A percentile compares a stretch with the other conserved stretches of the same genome.
Evolutionary conservation across 192 early-diverging fungal genomes (phyloP).

Genomic region (Coemansia reversa): DNA sequence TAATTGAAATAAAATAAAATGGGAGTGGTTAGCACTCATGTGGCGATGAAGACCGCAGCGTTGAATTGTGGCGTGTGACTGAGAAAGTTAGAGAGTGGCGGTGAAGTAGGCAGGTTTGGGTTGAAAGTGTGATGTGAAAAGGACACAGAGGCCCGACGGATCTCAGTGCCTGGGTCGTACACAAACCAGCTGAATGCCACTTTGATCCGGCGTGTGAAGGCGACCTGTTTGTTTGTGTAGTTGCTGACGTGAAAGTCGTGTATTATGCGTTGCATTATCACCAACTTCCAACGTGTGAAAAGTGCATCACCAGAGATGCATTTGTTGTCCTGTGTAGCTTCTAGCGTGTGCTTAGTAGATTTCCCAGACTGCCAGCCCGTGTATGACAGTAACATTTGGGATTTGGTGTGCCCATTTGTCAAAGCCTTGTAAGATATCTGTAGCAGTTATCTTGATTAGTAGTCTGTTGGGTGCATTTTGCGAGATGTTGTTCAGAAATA

Average conservation of each 20-base stretch:
- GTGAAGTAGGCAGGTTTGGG: background rate
- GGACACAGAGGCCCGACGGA: background rate
- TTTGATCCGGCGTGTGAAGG: background rate
- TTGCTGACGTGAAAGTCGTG: background rate
- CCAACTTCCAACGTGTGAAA: background rate
- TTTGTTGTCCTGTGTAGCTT: background rate
- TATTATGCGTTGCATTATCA: background rate
- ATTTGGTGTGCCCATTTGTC: background rate
- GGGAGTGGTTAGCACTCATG: no score
- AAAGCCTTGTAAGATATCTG: background rate
- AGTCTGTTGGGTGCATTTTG: background rate
- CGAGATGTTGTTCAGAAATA: background rate
- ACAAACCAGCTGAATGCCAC: background rate
- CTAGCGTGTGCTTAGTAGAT: no score
- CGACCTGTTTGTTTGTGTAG: no score
- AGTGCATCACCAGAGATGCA: background rate
- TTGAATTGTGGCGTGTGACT: no score
- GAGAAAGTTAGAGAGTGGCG: background rate
- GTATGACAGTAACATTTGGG: background rate
- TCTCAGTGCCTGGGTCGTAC: background rate
- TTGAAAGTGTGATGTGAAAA: background rate
- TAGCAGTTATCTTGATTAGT: background rate
- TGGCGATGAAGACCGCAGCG: no score
- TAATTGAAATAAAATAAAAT: no score
- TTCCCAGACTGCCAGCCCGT: constrained; percentile 3